Evolutionary conservation across 495 filamentous ascomycete genomes (phyloP).

Genomic region (Annulohypoxylon maeteangense): DNA sequence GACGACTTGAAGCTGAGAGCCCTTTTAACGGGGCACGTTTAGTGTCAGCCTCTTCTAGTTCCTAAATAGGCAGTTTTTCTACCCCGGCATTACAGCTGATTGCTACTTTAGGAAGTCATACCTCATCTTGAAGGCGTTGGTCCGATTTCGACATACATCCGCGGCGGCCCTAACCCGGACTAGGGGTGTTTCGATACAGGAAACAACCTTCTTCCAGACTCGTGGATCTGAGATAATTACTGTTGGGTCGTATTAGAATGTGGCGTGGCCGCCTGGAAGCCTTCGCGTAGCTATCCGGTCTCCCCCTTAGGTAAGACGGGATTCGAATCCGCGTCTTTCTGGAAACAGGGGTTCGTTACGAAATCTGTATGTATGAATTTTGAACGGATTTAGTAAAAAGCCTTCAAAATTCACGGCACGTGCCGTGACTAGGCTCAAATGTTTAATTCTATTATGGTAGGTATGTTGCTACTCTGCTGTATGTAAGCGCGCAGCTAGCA

Average conservation of each 20-base stretch:
- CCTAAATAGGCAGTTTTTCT: neutral
- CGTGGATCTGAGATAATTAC: neutral
- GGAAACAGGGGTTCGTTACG: neutral
- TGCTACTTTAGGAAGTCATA: slow-evolving; percentile 46
- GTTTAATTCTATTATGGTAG: neutral
- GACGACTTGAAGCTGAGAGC: slow-evolving; percentile 82
- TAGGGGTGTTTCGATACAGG: slow-evolving; percentile 13
- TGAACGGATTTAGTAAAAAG: neutral
- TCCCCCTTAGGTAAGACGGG: slow-evolving; percentile 3
- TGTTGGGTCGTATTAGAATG: neutral
- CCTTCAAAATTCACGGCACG: slow-evolving; percentile 13
- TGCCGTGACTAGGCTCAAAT: slow-evolving; percentile 12
- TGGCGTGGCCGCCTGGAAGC: neutral
- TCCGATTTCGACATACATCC: slow-evolving; percentile 79
- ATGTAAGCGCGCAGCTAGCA: neutral
- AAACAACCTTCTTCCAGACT: neutral
- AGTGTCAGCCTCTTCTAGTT: slow-evolving; percentile 8
- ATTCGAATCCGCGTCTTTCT: neutral
- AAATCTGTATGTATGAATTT: neutral
- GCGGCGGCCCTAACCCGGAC: slow-evolving; percentile 39
- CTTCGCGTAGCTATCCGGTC: slow-evolving; percentile 1
- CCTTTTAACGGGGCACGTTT: slow-evolving; percentile 56
- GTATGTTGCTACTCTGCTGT: neutral
- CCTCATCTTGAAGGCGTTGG: slow-evolving; percentile 89
- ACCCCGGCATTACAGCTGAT: neutral